Base-by-base conservation (phyloP, 1,139 yeast species). In the Hemisphaericaspora subhashii region DNA sequence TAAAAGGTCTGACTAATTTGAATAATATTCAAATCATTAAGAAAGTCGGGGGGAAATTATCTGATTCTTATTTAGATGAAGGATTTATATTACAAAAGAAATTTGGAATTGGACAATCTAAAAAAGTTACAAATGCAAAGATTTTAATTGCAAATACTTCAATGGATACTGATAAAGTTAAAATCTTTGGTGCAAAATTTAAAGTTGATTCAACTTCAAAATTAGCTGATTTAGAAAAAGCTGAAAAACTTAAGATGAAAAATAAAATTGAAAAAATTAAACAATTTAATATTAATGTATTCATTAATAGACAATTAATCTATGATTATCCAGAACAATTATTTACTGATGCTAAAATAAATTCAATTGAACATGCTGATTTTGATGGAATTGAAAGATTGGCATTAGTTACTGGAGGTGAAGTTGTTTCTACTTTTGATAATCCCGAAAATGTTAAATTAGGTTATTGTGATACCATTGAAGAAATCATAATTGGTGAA, bases 271-370 rank as follows among this genome's bases (percentile, higher is more conserved):
- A 84, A 41, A 89, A 88, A 62, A 92, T 92, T 60, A 76, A 81
- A 53, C 83, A 86, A 55, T 79, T 80, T 46, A 88, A 92, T 44
- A 83, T 88, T 58, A 87, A 87, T 63, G 84, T 92, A 54, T 92
- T 92, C 62, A 90, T 92, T 52, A 92, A 92, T 68, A 81, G 98
- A 59, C 98, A 92, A 65, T 79, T 94, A 56, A 92, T 92, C 56
- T 94, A 92, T 67, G 97, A 92, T 68, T 94, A 92, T 77, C 98
- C 99, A 22, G 98, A 92, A 66, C 97, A 88, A 64, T 73, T 92
- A 50, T 87, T 92, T 58, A 79, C 95, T 5, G 98, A 92, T 55
- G 66, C 88, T 32, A 81, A 83, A 42, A 86, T 92, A 55, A 90
- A 88, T 65, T 83, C 97, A 24, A 88, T 92, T 48, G 98, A 92